A percentile compares a stretch with the other conserved stretches of the same genome.
Evolutionary conservation across 1,139 yeast species (phyloP).

Genomic region (Taphrina communis): DNA sequence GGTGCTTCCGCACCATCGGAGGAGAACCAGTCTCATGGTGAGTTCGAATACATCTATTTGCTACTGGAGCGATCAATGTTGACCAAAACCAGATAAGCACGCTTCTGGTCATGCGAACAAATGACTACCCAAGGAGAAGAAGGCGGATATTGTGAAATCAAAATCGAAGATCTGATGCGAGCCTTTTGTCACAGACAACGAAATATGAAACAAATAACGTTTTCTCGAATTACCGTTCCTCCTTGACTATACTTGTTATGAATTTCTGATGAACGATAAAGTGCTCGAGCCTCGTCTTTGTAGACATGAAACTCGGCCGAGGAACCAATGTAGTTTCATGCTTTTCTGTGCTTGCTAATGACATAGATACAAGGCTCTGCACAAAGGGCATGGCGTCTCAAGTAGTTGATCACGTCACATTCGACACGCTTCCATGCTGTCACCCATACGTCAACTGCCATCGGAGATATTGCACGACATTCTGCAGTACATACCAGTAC

Average conservation of each 20-base stretch:
- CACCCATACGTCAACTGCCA: slow-evolving; percentile 11
- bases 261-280: background rate
- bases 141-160: background rate
- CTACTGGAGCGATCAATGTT: too few species aligned
- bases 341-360: background rate
- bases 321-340: background rate
- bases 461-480: slow-evolving; percentile 8
- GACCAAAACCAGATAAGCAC: slow-evolving; percentile 17
- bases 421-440: background rate
- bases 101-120: slow-evolving; percentile 24
- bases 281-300: slow-evolving; percentile 3
- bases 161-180: slow-evolving; percentile 4
- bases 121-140: slow-evolving; percentile 18
- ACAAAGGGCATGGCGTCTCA: background rate
- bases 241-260: background rate
- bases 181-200: slow-evolving; percentile 1
- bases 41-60: background rate
- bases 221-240: background rate
- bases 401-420: too few species aligned
- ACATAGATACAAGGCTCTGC: background rate
- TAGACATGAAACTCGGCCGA: background rate
- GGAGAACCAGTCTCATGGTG: slow-evolving; percentile 28
- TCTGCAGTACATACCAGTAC: slow-evolving; percentile 10
- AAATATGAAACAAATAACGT: slow-evolving; percentile 1
- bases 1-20: slow-evolving; percentile 23